phyloP scores from a whole-genome alignment of 306 rosid species.

The Lathyrus tuberosus region DNA sequence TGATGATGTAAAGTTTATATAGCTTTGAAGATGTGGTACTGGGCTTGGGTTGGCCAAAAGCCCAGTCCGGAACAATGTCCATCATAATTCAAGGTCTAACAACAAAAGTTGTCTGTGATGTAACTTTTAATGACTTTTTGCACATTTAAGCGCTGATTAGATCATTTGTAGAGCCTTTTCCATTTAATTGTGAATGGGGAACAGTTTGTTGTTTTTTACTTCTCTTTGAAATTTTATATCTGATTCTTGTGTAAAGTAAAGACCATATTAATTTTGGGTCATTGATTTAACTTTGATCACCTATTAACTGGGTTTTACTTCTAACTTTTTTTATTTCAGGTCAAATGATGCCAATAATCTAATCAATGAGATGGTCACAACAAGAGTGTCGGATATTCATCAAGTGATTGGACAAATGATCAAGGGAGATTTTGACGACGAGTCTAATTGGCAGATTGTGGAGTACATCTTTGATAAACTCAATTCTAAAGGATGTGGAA shows the following conservation, averaged over 20 bases:
- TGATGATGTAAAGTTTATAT: too few species aligned
- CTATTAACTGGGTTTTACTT: slow-evolving; percentile 31
- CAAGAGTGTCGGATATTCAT: slow-evolving; percentile 77
- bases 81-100: slow-evolving; percentile 21
- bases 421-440: slow-evolving; percentile 93
- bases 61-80: not conserved
- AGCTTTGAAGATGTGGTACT: too few species aligned
- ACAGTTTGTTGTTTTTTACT: not conserved
- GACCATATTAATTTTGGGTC: slow-evolving; percentile 11
- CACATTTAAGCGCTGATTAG: slow-evolving; percentile 19
- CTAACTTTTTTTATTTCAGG: slow-evolving; percentile 55
- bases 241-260: slow-evolving; percentile 24
- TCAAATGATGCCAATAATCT: slow-evolving; percentile 74
- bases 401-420: slow-evolving; percentile 94
- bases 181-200: slow-evolving; percentile 19
- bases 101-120: slow-evolving; percentile 9
- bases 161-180: slow-evolving; percentile 12
- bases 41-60: too few species aligned
- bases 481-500: slow-evolving; percentile 80
- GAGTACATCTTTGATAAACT: slow-evolving; percentile 95
- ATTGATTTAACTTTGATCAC: slow-evolving; percentile 18
- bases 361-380: slow-evolving; percentile 73
- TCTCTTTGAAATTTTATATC: slow-evolving; percentile 22
- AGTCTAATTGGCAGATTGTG: slow-evolving; percentile 96
- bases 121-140: slow-evolving; percentile 3